phyloP scores from a whole-genome alignment of 2,329 filamentous ascomycete species.

The Aureobasidium sp. region DNA sequence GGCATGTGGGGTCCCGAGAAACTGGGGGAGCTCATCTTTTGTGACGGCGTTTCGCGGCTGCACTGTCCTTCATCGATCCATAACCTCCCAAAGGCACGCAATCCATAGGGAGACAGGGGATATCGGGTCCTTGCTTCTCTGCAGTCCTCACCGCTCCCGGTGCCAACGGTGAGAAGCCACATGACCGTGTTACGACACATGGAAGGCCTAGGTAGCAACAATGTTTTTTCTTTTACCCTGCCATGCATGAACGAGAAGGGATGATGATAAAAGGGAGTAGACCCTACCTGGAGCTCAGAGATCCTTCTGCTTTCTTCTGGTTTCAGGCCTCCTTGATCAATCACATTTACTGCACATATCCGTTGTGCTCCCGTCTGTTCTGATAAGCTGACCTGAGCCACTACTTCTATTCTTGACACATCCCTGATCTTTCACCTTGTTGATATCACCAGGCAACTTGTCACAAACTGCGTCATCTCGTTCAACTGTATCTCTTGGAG shows the following conservation, averaged over 20 bases:
- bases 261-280: slow-evolving; percentile 1
- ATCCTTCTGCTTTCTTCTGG: neutral
- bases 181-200: neutral
- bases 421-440: neutral
- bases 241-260: slow-evolving; percentile 5
- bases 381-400: slow-evolving; percentile 11
- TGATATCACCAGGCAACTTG: neutral
- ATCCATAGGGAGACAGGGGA: neutral
- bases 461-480: neutral
- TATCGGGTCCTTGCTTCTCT: slow-evolving; percentile 7
- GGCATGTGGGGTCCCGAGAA: neutral
- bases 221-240: slow-evolving; percentile 1
- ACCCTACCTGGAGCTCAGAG: neutral
- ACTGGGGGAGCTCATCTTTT: neutral
- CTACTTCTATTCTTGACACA: slow-evolving; percentile 2
- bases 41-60: neutral
- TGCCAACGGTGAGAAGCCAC: neutral
- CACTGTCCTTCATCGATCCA: neutral
- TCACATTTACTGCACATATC: neutral
- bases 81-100: neutral
- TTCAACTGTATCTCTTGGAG: neutral
- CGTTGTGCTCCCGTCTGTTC: neutral
- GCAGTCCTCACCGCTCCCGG: slow-evolving; percentile 2
- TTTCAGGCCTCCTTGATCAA: neutral
- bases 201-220: neutral